Evolutionary conservation across 805 yeast species (phyloP).

Genomic region (Hanseniaspora guilliermondii): DNA sequence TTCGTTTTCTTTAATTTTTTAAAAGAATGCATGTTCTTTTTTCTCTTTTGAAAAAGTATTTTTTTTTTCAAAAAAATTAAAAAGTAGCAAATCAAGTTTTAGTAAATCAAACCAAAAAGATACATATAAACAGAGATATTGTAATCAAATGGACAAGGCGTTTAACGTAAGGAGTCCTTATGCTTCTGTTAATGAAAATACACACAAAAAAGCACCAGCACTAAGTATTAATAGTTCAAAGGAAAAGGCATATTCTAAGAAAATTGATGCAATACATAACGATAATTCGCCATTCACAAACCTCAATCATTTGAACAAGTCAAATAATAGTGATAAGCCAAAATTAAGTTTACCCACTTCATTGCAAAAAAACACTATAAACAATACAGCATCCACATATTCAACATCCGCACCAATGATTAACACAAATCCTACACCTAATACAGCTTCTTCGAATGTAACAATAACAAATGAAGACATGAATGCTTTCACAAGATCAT

Average conservation of each 20-base stretch:
- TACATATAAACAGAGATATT: background rate
- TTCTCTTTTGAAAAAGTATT: too few species aligned
- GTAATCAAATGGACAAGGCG: background rate
- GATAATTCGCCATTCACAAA: background rate
- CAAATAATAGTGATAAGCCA: background rate
- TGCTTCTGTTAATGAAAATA: constrained; percentile 2
- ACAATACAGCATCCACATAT: background rate
- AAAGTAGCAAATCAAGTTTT: background rate
- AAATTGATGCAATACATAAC: background rate
- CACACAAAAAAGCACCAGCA: background rate
- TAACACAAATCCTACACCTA: background rate
- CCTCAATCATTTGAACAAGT: background rate
- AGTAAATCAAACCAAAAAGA: background rate
- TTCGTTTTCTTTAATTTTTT: too few species aligned
- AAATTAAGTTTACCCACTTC: constrained; percentile 1
- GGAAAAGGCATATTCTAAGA: background rate
- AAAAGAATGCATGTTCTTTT: too few species aligned
- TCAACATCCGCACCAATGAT: background rate
- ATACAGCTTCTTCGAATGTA: constrained; percentile 4
- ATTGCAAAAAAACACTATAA: background rate
- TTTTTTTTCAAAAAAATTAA: too few species aligned
- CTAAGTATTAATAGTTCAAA: background rate
- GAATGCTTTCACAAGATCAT: background rate
- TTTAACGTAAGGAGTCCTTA: constrained; percentile 11
- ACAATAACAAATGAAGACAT: background rate